A percentile compares a stretch with the other conserved stretches of the same genome.
Conservation (phyloP, 1,284 basidiomycete species). For the Leccinum olivaceoglutinosum region DNA sequence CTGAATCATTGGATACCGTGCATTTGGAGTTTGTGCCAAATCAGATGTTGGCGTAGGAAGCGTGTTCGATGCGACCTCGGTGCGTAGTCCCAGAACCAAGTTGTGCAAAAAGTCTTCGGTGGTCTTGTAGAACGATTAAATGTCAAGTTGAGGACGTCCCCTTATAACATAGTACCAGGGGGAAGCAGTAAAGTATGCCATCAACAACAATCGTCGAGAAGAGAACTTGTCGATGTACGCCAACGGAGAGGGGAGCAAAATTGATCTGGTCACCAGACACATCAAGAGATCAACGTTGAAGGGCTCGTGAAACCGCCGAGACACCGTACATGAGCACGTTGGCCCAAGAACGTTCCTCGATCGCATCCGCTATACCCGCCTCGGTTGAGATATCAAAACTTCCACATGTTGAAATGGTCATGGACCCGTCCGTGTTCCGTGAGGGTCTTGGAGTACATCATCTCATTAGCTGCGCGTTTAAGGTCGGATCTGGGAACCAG, state of each 20-base stretch:
- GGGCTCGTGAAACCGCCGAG: slow-evolving; percentile 27
- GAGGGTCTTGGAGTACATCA: slow-evolving; percentile 26
- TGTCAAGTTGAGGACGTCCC: slow-evolving; percentile 32
- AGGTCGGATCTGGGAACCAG: slow-evolving; percentile 19
- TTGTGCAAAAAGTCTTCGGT: slow-evolving; percentile 19
- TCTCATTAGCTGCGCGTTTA: slow-evolving; percentile 15
- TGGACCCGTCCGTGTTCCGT: slow-evolving; percentile 34
- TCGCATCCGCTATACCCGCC: slow-evolving; percentile 28
- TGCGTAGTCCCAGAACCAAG: slow-evolving; percentile 28
- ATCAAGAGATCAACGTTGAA: slow-evolving; percentile 43
- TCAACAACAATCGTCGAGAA: slow-evolving; percentile 32
- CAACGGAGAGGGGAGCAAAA: slow-evolving; percentile 36
- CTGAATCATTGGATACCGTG: slow-evolving; percentile 48
- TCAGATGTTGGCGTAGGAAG: slow-evolving; percentile 30
- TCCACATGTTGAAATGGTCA: slow-evolving; percentile 47
- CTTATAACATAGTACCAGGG: slow-evolving; percentile 35
- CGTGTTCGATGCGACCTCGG: slow-evolving; percentile 30
- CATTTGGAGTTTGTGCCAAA: slow-evolving; percentile 36
- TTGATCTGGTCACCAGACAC: slow-evolving; percentile 42
- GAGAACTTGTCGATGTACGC: slow-evolving; percentile 22
- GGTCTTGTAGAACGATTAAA: slow-evolving; percentile 33
- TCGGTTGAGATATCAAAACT: slow-evolving; percentile 30
- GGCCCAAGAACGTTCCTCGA: slow-evolving; percentile 39
- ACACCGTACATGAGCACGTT: slow-evolving; percentile 37
- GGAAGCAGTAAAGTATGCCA: slow-evolving; percentile 34